Base-by-base conservation (phyloP, 2,329 filamentous ascomycete species). In the Colletotrichum euphorbiae region DNA sequence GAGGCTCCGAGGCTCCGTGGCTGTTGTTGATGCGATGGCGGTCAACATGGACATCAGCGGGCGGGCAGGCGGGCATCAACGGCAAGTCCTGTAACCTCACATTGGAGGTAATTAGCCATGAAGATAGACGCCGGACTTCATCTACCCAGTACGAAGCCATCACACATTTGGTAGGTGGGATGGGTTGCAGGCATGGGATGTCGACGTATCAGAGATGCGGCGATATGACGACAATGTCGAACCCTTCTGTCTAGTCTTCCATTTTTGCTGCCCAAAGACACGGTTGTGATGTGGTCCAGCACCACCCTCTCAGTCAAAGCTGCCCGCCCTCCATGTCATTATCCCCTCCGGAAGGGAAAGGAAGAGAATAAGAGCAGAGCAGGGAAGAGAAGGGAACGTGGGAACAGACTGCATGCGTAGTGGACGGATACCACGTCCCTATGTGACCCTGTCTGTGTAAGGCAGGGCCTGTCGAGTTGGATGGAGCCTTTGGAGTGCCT, bases 141-240 rank as follows among this genome's bases (percentile, higher is more conserved):
- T 28, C 28, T 28, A 6, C 28, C 28, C 28, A 28, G 28, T 28
- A 28, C 28, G 28, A 28, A 28, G 28, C 7, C 28, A 46, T n/a
- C 55, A 24, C 55, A 58, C 33, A 59, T 50, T 48, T 59, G 15
- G 56, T 51, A 43, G 48, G 28, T 54, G 48, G 40, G 60, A 48
- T 40, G 54, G 28, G 48, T 55, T 65, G 40, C 61, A 48, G 33
- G 46, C 48, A 54, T 55, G 48, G 21, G 54, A 59, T 48, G 61
- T 54, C 61, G 36, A 38, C 48, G 61, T 68, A 50, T 52, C 54
- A 55, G 42, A 59, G 61, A 54, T 59, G 61, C 54, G 36, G 55
- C 54, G 61, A 60, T 68, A 68, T 68, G 65, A 68, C 65, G 65
- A 65, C 65, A 65, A 59, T 38, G 48, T 58, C 65, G 65, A 58